Conservation (phyloP, 2,329 filamentous ascomycete genomes). For the Colletotrichum tofieldiae region DNA sequence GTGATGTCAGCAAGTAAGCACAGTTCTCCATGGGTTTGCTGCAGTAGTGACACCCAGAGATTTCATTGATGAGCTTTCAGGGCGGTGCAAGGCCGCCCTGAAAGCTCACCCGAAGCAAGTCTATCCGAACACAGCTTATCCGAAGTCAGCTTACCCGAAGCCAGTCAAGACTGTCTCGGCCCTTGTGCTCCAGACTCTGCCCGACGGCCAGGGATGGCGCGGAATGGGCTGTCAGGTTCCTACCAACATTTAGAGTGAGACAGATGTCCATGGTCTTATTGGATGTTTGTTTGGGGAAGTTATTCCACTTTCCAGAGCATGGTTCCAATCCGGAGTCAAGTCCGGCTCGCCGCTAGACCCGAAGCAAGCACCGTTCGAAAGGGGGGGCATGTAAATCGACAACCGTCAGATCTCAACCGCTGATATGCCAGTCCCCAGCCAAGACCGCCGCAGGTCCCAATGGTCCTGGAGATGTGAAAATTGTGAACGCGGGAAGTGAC, state of each 20-base stretch:
- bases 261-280: background rate
- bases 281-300: background rate
- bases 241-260: background rate
- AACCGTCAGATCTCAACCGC: conserved; percentile 1
- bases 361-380: background rate
- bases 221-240: too few relatives aligned
- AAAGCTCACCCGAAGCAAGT: too few relatives aligned
- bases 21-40: too few relatives aligned
- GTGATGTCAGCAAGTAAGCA: too few relatives aligned
- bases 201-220: too few relatives aligned
- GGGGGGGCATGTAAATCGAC: background rate
- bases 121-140: too few relatives aligned
- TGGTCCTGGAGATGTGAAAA: background rate
- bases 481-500: background rate
- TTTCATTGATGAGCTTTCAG: too few relatives aligned
- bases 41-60: too few relatives aligned
- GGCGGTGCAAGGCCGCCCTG: too few relatives aligned
- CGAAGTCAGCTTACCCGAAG: too few relatives aligned
- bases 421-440: background rate
- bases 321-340: conserved; percentile 1
- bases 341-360: conserved; percentile 11
- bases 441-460: background rate
- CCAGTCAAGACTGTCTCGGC: too few relatives aligned
- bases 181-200: too few relatives aligned
- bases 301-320: background rate